Evolutionary conservation across 345 rosid genomes (phyloP), one percentile per base, ranked within the genome.

Genomic region (Schrenkiella parvula): DNA sequence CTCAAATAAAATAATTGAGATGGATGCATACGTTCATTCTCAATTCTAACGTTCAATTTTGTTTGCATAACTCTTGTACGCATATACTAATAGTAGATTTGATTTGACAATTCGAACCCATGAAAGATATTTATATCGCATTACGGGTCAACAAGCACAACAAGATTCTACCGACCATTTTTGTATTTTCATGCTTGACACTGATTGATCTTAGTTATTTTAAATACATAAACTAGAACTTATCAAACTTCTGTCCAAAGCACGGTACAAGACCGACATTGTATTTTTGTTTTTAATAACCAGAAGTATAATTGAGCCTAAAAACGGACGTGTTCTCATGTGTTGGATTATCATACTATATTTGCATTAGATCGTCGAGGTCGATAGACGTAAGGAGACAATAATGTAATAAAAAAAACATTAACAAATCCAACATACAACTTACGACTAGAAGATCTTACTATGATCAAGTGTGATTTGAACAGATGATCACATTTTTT

Each of bases 61-160:
- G 46, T 72, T 52, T 53, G 26, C 48, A 31, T 43, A 31, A 42
- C 11, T 55, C 39, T 48, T 41, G 29, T 70, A 34, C 29, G 46
- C 64, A 25, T 66, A 26, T 66, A 57, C 12, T 44, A 47, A 73
- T 21, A 67, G 68, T 67, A 50, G 63, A 58, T 66, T 58, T 73
- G 60, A 56, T 73, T 74, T 66, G 78, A 66, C 73, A 66, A 66
- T 50, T 58, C 73, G 50, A 74, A 67, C 53, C 35, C 55, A 31
- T 18, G 68, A 74, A 11, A 21, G 68, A 39, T 58, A 48, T 22
- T n/a, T n/a, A 31, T 12, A 50, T 29, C 6, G 63, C 46, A 23
- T 67, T 67, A 74, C 73, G 68, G 73, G 78, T 80, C 78, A 79
- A 66, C 29, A 44, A 10, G 52, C 68, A 28, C 39, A 52, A 48